These are phyloP conservation scores for Capronia epimyces DNA, from an alignment of 2,329 filamentous ascomycete species.

Conservation along the genomic window DNA sequence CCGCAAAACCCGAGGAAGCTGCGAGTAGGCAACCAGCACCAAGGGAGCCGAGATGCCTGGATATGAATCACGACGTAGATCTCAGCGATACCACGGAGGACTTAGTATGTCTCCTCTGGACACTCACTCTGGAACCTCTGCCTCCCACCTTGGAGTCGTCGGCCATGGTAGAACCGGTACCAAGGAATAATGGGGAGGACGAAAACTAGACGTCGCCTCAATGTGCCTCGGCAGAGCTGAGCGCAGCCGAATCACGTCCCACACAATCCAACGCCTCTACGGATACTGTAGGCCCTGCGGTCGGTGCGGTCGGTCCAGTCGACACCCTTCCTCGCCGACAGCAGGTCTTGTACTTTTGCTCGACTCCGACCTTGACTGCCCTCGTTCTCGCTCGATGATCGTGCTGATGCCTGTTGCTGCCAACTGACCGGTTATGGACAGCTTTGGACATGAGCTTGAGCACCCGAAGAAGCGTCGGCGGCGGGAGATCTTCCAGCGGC, in stretches of 20 bases:
- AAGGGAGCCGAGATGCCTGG: slow-evolving; percentile 2
- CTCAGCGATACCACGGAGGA: too few relatives aligned
- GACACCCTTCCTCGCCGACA: too few relatives aligned
- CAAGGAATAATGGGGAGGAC: too few relatives aligned
- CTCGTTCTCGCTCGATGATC: background rate
- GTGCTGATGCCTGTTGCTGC: slow-evolving; percentile 2
- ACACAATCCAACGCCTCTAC: background rate
- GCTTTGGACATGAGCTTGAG: slow-evolving; percentile 39
- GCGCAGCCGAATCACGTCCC: background rate
- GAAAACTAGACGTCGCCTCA: background rate
- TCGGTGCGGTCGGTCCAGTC: background rate
- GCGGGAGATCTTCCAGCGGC: slow-evolving; percentile 42
- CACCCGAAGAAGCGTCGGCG: slow-evolving; percentile 50
- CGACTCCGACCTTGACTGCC: background rate
- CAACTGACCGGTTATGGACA: slow-evolving; percentile 37
- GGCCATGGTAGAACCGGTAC: too few relatives aligned
- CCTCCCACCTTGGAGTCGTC: too few relatives aligned
- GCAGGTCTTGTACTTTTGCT: background rate
- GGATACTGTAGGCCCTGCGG: background rate
- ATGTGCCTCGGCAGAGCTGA: slow-evolving; percentile 2
- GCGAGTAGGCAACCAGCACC: background rate
- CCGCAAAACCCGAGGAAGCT: slow-evolving; percentile 9
- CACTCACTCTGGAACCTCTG: too few relatives aligned
- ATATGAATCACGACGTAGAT: background rate
- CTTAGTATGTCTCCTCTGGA: too few relatives aligned